Evolutionary conservation across 306 rosid species (phyloP), one percentile per base, ranked within the genome.

Genomic region (Lathyrus oleraceus): DNA sequence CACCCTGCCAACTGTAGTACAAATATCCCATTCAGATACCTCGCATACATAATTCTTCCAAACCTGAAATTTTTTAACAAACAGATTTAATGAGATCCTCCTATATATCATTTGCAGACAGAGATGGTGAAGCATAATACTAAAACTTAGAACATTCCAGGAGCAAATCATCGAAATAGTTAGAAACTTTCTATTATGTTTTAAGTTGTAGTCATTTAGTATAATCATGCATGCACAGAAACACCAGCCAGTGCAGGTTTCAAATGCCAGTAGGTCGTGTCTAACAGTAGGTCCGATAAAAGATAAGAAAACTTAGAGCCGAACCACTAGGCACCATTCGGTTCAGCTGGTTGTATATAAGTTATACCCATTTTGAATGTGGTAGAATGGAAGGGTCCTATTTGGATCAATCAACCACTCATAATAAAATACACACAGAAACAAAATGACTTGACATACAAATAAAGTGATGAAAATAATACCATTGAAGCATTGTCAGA

Each of bases 401-500:
- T 52, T 72, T 38, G 42, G 32, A 53, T 17, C 16, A 12, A 59
- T 59, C 68, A 42, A 43, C 20, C 13, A 36, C 54, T 61, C 52
- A 23, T 25, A 48, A 10, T 12, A 11, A 25, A 39, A 38, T 52
- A 61, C 38, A 4, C n/a, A 16, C n/a, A n/a, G 7, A 23, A 45
- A n/a, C 5, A 16, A 9, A 9, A 51, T 51, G 27, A 51, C 27
- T 51, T 19, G 27, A 51, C 53, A 72, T 25, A 48, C 42, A 27
- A 69, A 69, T 21, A 12, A 52, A 65, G 72, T 14, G 47, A 52
- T 30, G 57, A 47, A 35, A 74, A 54, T 67, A 81, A 54, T 87
- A 94, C 99, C 87, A 67, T 47, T n/a, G 99, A 80, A 69, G 99
- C 97, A 86, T 94, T 91, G 30, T 85, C 86, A 36, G 90, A 74